Conservation (phyloP, 768 basidiomycete species). For the Agrocybe pediades region DNA sequence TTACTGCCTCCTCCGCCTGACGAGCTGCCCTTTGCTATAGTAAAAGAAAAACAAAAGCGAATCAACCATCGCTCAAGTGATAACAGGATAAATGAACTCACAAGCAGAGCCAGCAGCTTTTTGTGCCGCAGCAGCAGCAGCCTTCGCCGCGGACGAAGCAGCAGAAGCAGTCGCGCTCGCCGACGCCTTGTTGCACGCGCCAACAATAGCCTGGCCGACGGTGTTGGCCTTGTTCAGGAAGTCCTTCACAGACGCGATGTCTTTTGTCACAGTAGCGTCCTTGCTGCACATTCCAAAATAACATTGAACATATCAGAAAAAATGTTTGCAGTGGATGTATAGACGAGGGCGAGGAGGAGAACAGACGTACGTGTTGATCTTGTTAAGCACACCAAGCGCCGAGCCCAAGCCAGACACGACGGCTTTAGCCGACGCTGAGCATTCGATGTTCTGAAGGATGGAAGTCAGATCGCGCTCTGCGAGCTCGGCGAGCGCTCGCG, state of each 20-base stretch:
- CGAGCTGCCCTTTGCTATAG: slow-evolving; percentile 16
- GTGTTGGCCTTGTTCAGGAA: slow-evolving; percentile 24
- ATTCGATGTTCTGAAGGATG: slow-evolving; percentile 26
- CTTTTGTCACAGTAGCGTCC: slow-evolving; percentile 19
- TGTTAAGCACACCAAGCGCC: slow-evolving; percentile 20
- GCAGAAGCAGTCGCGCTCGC: not conserved
- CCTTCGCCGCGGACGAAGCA: slow-evolving; percentile 3
- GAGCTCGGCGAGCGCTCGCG: slow-evolving; percentile 10
- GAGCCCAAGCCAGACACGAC: slow-evolving; percentile 22
- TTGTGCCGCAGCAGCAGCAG: slow-evolving; percentile 12
- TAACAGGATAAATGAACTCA: not conserved
- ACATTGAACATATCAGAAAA: not conserved
- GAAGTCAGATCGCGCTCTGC: slow-evolving; percentile 17
- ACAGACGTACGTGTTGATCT: slow-evolving; percentile 22
- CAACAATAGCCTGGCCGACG: slow-evolving; percentile 22
- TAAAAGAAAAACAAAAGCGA: not conserved
- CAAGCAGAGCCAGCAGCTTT: slow-evolving; percentile 14
- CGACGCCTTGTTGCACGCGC: slow-evolving; percentile 21
- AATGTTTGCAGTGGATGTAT: not conserved
- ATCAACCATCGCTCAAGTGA: not conserved
- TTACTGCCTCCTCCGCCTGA: slow-evolving; percentile 15
- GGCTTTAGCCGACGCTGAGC: slow-evolving; percentile 19
- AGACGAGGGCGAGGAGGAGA: too few species aligned
- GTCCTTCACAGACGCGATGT: slow-evolving; percentile 18
- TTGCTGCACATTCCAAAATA: slow-evolving; percentile 12